Percentiles rank a stretch among this genome's conserved stretches.
Evolutionary conservation across 1,284 basidiomycete species (phyloP).

Genomic region (Sporisorium scitamineum): DNA sequence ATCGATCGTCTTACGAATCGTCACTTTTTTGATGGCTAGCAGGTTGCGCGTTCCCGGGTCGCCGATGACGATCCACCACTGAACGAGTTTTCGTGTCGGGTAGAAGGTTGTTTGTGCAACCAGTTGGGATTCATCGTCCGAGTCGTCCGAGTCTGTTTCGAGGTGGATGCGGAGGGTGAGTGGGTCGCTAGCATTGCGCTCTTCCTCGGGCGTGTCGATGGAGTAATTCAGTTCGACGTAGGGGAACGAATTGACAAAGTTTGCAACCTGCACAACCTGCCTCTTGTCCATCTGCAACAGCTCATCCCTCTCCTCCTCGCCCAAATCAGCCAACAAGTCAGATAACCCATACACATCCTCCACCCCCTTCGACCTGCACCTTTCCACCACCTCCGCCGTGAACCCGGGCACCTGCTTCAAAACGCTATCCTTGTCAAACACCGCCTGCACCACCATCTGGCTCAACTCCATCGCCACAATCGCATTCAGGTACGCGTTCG

Average conservation of each 20-base stretch:
- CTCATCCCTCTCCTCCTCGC: slow-evolving; percentile 72
- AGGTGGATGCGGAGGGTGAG: slow-evolving; percentile 85
- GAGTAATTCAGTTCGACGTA: slow-evolving; percentile 84
- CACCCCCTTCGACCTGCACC: slow-evolving; percentile 76
- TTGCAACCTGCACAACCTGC: slow-evolving; percentile 73
- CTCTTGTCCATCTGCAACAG: slow-evolving; percentile 85
- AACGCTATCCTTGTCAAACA: slow-evolving; percentile 85
- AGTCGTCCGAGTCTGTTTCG: slow-evolving; percentile 83
- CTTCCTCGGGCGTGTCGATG: slow-evolving; percentile 74
- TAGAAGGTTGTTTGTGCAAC: slow-evolving; percentile 90
- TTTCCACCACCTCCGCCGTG: slow-evolving; percentile 78
- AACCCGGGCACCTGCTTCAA: slow-evolving; percentile 96
- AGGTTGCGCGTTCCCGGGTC: slow-evolving; percentile 79
- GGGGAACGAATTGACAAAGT: slow-evolving; percentile 75
- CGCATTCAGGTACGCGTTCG: slow-evolving; percentile 92
- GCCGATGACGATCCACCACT: slow-evolving; percentile 97
- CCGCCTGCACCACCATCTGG: slow-evolving; percentile 99
- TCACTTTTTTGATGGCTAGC: slow-evolving; percentile 94
- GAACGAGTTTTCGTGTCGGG: slow-evolving; percentile 88
- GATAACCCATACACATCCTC: slow-evolving; percentile 64
- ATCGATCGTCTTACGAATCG: slow-evolving; percentile 77
- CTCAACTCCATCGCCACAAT: slow-evolving; percentile 97
- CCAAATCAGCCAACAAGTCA: slow-evolving; percentile 62
- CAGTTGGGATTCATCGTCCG: slow-evolving; percentile 72
- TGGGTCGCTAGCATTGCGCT: slow-evolving; percentile 76